Evolutionary conservation across 306 rosid species (phyloP), one percentile per base, ranked within the genome.

Genomic region (Boehmeria nivea): DNA sequence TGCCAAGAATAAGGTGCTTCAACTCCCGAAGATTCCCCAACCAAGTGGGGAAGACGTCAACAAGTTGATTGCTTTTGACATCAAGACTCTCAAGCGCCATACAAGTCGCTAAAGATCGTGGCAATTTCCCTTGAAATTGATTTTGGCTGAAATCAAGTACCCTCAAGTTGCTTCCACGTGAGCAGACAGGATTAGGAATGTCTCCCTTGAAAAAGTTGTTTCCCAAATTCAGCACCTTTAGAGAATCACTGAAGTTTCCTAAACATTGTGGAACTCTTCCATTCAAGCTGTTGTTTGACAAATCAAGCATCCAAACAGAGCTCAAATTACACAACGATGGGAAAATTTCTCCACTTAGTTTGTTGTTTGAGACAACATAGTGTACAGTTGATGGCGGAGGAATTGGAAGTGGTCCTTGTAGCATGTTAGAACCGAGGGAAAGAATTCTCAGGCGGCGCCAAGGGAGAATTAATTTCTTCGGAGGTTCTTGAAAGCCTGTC

Each of bases 11-110:
- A 2, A 66, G 34, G 8, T 57, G 52, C 6, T 47, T 47, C 8
- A 66, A 66, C 44, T 13, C 7, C 0, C 59, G 59, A 47, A 66
- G 60, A 37, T 46, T 17, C 22, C 76, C 78, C 20, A 68, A 2
- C 76, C 76, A 78, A 13, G 34, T 66, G 5, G 79, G 79, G 49
- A 72, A 77, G 28, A 51, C 40, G 51, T 58, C 60, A 28, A 43
- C 26, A 1, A 53, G 22, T 14, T 40, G 52, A 64, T 64, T 64
- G 36, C 26, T 2, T 19, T 24, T 6, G 13, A 64, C 6, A 36
- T 50, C 60, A 5, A 64, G 49, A n/a, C 4, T 6, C 23, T 55
- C 57, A 33, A 65, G 53, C 10, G 0, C 31, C 10, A 9, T 23
- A 23, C 55, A 45, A 26, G 24, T 9, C 2, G 27, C 37, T 7